These are phyloP conservation scores for Puccinellia tenuiflora DNA, from an alignment of 176 grass and related monocot genomes.

Conservation along the genomic window DNA sequence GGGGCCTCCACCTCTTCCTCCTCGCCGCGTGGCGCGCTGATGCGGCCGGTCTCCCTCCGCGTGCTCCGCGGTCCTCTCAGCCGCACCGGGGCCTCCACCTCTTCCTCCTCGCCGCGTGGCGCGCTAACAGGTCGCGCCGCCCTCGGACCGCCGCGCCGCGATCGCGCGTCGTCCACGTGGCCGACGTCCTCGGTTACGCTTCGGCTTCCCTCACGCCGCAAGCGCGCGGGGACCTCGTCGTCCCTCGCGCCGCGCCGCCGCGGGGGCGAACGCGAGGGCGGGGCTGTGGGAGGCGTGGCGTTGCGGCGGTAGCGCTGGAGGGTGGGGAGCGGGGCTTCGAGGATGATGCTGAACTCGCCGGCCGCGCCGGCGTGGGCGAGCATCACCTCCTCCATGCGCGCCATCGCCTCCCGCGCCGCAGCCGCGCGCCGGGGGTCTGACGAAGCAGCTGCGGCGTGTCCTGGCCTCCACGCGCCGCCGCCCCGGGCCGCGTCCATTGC, in stretches of 20 bases:
- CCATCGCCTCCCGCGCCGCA: conserved; percentile 37
- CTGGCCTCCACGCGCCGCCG: conserved; percentile 13
- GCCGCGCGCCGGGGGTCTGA: conserved; percentile 17
- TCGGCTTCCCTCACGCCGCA: conserved; percentile 31
- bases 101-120: neutral
- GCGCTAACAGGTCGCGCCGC: neutral
- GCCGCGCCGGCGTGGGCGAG: conserved; percentile 40
- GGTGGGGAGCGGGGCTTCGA: conserved; percentile 37
- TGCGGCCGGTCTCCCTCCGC: neutral
- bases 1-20: neutral
- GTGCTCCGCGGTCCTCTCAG: neutral
- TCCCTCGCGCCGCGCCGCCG: neutral
- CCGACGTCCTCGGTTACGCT: conserved; percentile 8
- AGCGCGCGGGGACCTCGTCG: conserved; percentile 18
- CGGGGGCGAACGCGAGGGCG: neutral
- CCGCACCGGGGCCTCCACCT: neutral
- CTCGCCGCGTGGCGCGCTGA: neutral
- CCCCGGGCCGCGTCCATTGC: conserved; percentile 32
- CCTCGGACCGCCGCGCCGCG: neutral
- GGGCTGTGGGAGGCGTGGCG: neutral
- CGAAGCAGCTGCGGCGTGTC: neutral
- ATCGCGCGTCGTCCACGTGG: neutral
- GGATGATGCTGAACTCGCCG: conserved; percentile 45
- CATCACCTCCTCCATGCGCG: conserved; percentile 52
- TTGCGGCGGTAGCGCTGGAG: conserved; percentile 37